A percentile compares a stretch with the other conserved stretches of the same genome.
Conservation (phyloP, 2,329 filamentous ascomycete species). For the Colletotrichum lindemuthianum region DNA sequence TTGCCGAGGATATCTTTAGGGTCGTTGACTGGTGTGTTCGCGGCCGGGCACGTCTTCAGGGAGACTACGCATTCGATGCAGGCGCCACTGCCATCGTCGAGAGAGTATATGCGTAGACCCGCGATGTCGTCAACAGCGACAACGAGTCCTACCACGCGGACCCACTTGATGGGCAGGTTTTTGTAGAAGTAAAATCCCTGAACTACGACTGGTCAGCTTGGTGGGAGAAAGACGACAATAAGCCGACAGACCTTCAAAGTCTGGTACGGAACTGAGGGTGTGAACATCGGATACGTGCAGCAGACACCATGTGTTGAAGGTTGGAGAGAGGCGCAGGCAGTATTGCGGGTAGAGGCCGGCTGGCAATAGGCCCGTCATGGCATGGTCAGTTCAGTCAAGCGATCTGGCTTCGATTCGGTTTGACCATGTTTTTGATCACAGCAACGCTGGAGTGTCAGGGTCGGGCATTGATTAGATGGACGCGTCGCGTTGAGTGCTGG, state of each 20-base stretch:
- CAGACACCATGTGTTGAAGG: conserved; percentile 68
- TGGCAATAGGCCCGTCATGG: conserved; percentile 58
- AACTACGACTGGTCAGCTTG: conserved; percentile 39
- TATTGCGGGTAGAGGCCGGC: conserved; percentile 66
- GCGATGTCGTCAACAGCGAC: conserved; percentile 67
- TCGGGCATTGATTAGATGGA: background rate
- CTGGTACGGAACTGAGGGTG: conserved; percentile 56
- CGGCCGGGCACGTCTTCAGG: conserved; percentile 33
- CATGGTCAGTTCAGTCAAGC: conserved; percentile 46
- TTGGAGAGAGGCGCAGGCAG: conserved; percentile 71
- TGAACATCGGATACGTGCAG: conserved; percentile 62
- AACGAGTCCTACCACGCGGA: conserved; percentile 76
- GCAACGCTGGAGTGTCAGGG: no score
- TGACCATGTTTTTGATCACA: conserved; percentile 1
- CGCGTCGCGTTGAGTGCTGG: conserved; percentile 10
- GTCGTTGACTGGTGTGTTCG: conserved; percentile 4
- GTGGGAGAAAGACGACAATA: background rate
- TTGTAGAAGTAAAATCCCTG: conserved; percentile 72
- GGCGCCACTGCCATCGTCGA: conserved; percentile 73
- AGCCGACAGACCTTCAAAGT: conserved; percentile 60
- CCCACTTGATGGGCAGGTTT: conserved; percentile 82
- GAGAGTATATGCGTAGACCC: conserved; percentile 60
- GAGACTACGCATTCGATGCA: conserved; percentile 61
- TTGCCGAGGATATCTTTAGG: conserved; percentile 4
- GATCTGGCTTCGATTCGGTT: background rate